A percentile compares a stretch with the other conserved stretches of the same genome.
phyloP scores from a whole-genome alignment of 371 early-diverging fungal genomes.

The Smittium culicis region DNA sequence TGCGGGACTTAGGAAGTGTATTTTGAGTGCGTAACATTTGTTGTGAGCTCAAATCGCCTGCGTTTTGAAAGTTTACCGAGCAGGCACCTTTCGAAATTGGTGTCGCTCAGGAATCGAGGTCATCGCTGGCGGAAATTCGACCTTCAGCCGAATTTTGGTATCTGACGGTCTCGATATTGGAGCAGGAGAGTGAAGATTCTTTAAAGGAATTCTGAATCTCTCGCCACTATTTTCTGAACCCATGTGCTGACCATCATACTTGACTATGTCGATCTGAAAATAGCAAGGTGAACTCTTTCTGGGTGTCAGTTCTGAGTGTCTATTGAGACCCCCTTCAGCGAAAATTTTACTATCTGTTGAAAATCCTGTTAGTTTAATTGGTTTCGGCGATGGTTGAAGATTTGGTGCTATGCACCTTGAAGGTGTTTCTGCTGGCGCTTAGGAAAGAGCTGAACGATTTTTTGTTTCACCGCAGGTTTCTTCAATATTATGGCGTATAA shows the following conservation, averaged over 20 bases:
- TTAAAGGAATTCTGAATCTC: neutral
- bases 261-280: neutral
- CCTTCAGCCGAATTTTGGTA: too few relatives aligned
- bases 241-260: neutral
- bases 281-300: neutral
- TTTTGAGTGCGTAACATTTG: too few relatives aligned
- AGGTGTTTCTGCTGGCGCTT: neutral
- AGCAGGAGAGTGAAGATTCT: neutral
- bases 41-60: too few relatives aligned
- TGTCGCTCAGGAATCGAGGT: too few relatives aligned
- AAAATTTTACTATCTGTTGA: neutral
- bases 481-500: neutral
- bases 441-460: neutral
- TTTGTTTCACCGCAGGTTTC: neutral
- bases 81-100: too few relatives aligned
- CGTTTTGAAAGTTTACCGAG: too few relatives aligned
- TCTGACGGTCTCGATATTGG: neutral
- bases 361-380: neutral
- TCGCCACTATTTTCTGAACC: neutral
- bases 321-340: neutral
- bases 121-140: too few relatives aligned
- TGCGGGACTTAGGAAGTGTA: too few relatives aligned
- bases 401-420: neutral
- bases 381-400: neutral
- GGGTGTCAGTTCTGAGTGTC: neutral